Base-by-base conservation (phyloP, 768 basidiomycete genomes). In the Lactarius pseudohatsudake region DNA sequence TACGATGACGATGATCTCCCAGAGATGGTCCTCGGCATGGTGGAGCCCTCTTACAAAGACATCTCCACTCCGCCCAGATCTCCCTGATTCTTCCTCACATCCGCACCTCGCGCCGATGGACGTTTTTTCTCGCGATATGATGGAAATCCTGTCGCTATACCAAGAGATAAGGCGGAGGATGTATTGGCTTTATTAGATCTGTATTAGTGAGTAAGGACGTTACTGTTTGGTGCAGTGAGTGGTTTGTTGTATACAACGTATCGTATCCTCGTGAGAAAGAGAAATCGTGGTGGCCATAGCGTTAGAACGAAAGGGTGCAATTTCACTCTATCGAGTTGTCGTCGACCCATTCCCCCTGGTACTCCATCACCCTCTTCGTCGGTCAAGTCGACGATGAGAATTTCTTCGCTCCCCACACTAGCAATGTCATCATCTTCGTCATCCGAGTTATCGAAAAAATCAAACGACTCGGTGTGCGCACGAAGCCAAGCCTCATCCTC, bases 361-460 rank as follows among this genome's bases (percentile, higher is more conserved):
- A 56, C 11, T 28, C 50, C 70, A 16, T 64, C 66, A 13, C n/a
- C 77, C 7, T 69, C 64, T 20, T 68, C 67, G 50, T 75, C 77
- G 20, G 66, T 26, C 53, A 34, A 1, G 34, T 61, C 66, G 5
- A 22, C 22, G 36, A 56, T 1, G 4, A 41, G 41, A 18, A 2
- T 34, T 34, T 8, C 41, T 15, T 15, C 41, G 16, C 5, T 5
- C 41, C 7, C 41, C 41, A 41, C 41, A 7, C 41, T 53, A 8
- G 70, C 62, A 22, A 9, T 20, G 9, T 61, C 62, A n/a, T 74
- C 75, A 59, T 84, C 86, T 36, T 80, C 79, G 56, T 80, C 80
- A 55, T 85, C 86, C 40, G 84, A 74, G 36, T 68, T 72, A 58
- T 85, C 86, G 66, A 86, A 89, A 67, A 78, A 82, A 13, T 83